Evolutionary conservation across 495 filamentous ascomycete species (phyloP).

Genomic region (Xylaria acuta): DNA sequence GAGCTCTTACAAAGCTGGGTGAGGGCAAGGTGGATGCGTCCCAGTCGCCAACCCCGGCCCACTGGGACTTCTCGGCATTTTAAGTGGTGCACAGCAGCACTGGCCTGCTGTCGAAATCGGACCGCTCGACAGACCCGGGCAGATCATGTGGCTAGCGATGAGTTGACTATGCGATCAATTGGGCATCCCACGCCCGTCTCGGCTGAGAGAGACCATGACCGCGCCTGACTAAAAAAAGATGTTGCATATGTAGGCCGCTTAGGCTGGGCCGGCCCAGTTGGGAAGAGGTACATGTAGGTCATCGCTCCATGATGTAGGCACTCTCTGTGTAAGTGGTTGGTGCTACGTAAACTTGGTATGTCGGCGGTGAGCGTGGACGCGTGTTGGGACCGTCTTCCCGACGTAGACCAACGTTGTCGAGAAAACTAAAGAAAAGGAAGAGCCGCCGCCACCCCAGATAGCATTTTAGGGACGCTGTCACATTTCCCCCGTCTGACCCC

Average conservation of each 20-base stretch:
- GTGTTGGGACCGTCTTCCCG: constrained; percentile 28
- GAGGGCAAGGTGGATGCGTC: constrained; percentile 13
- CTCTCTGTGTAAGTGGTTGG: constrained; percentile 23
- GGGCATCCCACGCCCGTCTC: constrained; percentile 11
- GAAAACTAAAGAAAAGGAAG: constrained; percentile 16
- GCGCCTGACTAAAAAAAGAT: constrained; percentile 25
- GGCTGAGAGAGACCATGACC: constrained; percentile 17
- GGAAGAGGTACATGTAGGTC: constrained; percentile 7
- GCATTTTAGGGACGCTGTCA: background rate
- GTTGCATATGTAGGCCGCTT: constrained; percentile 17
- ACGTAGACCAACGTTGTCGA: background rate
- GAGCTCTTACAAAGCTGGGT: constrained; percentile 10
- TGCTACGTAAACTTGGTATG: constrained; percentile 24
- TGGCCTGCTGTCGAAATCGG: constrained; percentile 13
- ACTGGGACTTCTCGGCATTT: constrained; percentile 8
- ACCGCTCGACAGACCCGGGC: constrained; percentile 20
- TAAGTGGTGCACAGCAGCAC: constrained; percentile 8
- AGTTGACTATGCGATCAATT: background rate
- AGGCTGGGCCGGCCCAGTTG: constrained; percentile 21
- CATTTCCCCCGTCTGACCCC: background rate
- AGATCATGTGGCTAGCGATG: constrained; percentile 14
- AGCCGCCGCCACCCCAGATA: background rate
- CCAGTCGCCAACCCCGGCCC: constrained; percentile 3
- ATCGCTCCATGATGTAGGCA: constrained; percentile 8
- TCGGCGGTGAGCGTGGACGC: constrained; percentile 20